Evolutionary conservation across 2,329 filamentous ascomycete genomes (phyloP).

Genomic region (Aspergillus tamarii): DNA sequence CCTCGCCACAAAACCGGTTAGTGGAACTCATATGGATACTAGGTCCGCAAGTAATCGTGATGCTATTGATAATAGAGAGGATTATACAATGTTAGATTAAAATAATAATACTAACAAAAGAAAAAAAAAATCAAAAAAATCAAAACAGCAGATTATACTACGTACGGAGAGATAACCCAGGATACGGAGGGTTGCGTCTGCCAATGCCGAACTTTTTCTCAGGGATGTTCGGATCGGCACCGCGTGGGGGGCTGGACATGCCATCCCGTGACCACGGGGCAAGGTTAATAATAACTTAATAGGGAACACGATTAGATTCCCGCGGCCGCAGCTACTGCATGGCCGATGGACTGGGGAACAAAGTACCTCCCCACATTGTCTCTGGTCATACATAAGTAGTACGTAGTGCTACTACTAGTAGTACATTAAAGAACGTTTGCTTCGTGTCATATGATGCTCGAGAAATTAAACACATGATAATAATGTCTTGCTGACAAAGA

Average conservation of each 20-base stretch:
- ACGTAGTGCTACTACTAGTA: no score
- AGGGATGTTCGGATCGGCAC: not conserved
- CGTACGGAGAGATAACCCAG: not conserved
- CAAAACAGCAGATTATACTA: not conserved
- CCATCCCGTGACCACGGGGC: not conserved
- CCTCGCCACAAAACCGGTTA: not conserved
- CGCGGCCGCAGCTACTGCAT: not conserved
- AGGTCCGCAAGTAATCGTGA: not conserved
- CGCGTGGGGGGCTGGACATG: constrained; percentile 18
- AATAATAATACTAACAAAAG: not conserved
- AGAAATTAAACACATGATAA: not conserved
- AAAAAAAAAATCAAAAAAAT: not conserved
- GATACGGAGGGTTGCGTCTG: not conserved
- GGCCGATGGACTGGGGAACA: not conserved
- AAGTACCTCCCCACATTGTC: not conserved
- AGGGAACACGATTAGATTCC: not conserved
- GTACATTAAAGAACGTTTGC: not conserved
- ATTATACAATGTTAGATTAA: not conserved
- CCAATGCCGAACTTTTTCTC: not conserved
- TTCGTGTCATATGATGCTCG: constrained; percentile 1
- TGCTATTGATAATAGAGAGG: not conserved
- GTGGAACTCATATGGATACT: not conserved
- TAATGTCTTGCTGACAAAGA: not conserved
- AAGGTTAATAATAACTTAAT: not conserved
- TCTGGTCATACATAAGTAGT: not conserved